Base-by-base conservation (phyloP, 805 yeast genomes). In the Wickerhamomyces subpelliculosus region DNA sequence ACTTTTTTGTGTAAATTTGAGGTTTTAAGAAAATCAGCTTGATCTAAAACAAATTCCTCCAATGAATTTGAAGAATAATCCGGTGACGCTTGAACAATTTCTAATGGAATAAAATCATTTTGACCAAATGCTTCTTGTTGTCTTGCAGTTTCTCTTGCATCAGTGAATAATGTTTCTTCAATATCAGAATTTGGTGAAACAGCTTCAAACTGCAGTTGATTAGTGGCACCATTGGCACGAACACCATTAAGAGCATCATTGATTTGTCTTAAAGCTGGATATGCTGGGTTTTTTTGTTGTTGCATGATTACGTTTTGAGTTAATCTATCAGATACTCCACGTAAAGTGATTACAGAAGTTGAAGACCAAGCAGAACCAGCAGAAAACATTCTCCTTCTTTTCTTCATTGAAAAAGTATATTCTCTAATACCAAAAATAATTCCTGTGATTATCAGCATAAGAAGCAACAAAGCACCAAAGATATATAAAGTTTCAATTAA, bases 371-470 rank as follows among this genome's bases (percentile, higher is more conserved):
- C 26, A 6, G 53, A 41, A 9, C 48, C 54, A 37, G 44, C 42
- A 4, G 50, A 44, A 12, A 34, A 11, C 28, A 39, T 33, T n/a
- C 42, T 41, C 32, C 42, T 46, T 35, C 51, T 43, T 13, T 27
- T 37, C 19, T 38, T 44, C 41, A 47, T 26, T 14, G 54, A 49
- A 34, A 41, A 45, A 3, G 36, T 30, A 29, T 58, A 61, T 43
- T 61, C 65, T 38, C 64, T 45, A 3, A 57, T 24, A 2, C 49
- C 49, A 39, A 56, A 59, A 7, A 45, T 32, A 3, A 47, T 19
- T 11, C 42, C 47, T 1, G 60, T 43, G 2, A 55, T 3, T 3
- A 58, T 17, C 8, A 43, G 18, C 9, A 46, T 40, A 1, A 19
- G 37, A 11, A 47, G 35, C 4, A 56, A 20, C 12, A 58, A 27